Base-by-base conservation (phyloP, 495 filamentous ascomycete genomes). In the Tuber melanosporum region DNA sequence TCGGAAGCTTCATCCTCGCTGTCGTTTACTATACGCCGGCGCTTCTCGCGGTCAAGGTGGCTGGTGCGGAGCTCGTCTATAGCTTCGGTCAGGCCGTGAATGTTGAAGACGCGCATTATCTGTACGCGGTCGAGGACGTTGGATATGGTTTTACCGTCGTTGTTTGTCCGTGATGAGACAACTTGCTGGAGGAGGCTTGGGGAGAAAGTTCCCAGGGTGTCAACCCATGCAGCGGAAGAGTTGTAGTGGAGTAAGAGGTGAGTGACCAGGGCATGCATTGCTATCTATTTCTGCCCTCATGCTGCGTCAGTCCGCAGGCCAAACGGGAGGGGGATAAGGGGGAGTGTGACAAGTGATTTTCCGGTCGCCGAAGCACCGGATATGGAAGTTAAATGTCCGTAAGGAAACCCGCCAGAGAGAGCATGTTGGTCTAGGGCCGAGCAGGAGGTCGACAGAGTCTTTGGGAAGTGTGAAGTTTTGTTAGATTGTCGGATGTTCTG, bases 61-160 rank as follows among this genome's bases (percentile, higher is more conserved):
- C 47, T 45, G n/a, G 57, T 70, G 42, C 73, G 71, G 36, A 84
- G 43, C 62, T 84, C 83, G 15, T 81, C 70, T 32, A 85, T 47
- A 20, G 76, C 77, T 62, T 84, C 84, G 20, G 74, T 45, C 36
- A 84, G 39, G 9, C 84, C 83, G 6, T 79, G 71, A 17, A 84
- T 75, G 71, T 85, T 81, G n/a, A 84, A 78, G 10, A 82, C 78
- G 19, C 83, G 72, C 32, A 78, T 76, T 41, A 84, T 74, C 80
- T 80, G 57, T 20, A 85, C 80, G 12, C 84, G 71, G 42, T 85
- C 80, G 19, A 84, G 73, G 5, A 85, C 36, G 49, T 26, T 74
- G 57, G 57, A 66, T 66, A 12, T 66, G 14, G 57, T 66, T 14
- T 36, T 66, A 0, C 12, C 36, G 36, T 66, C 57, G 3, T 46